Base-by-base conservation (phyloP, 2,329 filamentous ascomycete genomes). In the Fusarium papillatum region DNA sequence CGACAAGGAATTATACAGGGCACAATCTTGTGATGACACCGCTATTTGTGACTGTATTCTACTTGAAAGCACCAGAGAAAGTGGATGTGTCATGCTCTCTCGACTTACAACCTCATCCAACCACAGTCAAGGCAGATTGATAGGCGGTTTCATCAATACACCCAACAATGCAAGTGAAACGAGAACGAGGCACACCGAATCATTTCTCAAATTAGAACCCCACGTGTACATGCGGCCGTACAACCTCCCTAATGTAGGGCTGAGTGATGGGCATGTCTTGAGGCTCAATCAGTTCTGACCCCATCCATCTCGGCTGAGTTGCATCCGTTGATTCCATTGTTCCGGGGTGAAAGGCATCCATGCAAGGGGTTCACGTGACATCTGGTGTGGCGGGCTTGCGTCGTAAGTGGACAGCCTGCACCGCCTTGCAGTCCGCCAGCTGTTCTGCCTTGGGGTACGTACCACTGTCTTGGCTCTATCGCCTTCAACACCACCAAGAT, bases 351-450 rank as follows among this genome's bases (percentile, higher is more conserved):
- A 38, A 7, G 34, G 34, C 34, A 36, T 36, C 34, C 57, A 19
- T 41, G 34, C 22, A 41, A 13, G 34, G 19, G 13, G 8, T 39
- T 29, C 64, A 59, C 64, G 64, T 66, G 64, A 66, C 29, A n/a
- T 10, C 24, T 24, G 48, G 14, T 24, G 48, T 36, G 63, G 36
- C 13, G 11, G 19, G 19, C 36, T 61, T 59, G 64, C 48, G 36
- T 66, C 64, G 53, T 46, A 66, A 66, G 41, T 55, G 64, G 48
- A 11, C 62, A 36, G 68, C 68, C 68, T 63, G 64, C 61, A 22
- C 62, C 38, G 68, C 68, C 68, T 67, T 46, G 64, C 68, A 46
- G 68, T 70, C 46, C 57, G 68, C 68, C 68, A 70, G 17, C 46
- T 29, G 55, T 53, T 70, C 64, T 63, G 68, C 68, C 68, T 66